Base-by-base conservation (phyloP, 2,329 filamentous ascomycete genomes). In the Fusarium poae region DNA sequence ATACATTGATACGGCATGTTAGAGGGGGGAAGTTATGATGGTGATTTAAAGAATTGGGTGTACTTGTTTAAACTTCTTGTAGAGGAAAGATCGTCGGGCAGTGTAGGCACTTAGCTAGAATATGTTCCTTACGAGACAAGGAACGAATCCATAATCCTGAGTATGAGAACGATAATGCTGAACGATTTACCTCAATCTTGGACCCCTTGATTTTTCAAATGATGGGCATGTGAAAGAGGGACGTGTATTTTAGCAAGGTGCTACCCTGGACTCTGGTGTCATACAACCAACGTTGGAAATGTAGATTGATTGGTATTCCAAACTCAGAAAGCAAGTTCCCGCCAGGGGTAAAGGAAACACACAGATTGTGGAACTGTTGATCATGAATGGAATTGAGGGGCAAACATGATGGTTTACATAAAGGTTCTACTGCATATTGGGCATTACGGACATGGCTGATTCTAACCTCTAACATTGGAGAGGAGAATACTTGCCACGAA, bases 1-100 rank as follows among this genome's bases (percentile, higher is more conserved):
- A 62, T 63, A 57, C 46, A 55, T 32, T 44, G 54, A 45, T 59
- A 67, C 50, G 43, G 46, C 21, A 52, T 44, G 60, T 45, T 56
- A 62, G 46, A 67, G 34, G 46, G 21, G 21, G 43, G 53, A 35
- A n/a, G 43, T 23, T 39, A 51, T 40, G 53, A 43, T 20, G 45
- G 34, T 32, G 29, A 56, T 39, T 39, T 21, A 50, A 37, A 42
- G 42, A 37, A 18, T 34, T 27, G 43, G 53, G 21, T 21, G 54
- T 42, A 39, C 35, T 51, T 51, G 13, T 49, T 53, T 39, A 57
- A 43, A 39, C 39, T 43, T 46, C 49, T 62, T 57, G 49, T 54
- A 55, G 34, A 37, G 45, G 48, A 23, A 32, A 43, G 15, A 40
- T 40, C 18, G 13, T 51, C 23, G 48, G 16, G 18, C 11, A 39